Conservation (phyloP, 495 filamentous ascomycete genomes). For the Extremus antarcticus region DNA sequence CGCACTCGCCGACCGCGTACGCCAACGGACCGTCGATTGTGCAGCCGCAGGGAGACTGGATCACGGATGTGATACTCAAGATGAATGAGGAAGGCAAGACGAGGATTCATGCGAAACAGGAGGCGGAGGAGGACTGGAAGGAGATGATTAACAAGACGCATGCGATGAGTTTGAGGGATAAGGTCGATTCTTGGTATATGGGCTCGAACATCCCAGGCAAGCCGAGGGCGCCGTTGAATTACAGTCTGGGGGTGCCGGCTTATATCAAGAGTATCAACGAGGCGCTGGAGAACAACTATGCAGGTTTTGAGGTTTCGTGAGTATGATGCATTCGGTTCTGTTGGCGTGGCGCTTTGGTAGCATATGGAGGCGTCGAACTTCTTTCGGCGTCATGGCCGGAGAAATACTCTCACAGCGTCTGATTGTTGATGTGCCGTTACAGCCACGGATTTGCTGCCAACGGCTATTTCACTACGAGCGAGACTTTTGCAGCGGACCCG, state of each 20-base stretch:
- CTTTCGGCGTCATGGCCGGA: too few species aligned
- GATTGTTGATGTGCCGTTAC: too few species aligned
- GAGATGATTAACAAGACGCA: conserved; percentile 12
- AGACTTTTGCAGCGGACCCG: too few species aligned
- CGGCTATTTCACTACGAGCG: too few species aligned
- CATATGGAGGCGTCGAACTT: not conserved
- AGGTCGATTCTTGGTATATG: conserved; percentile 15
- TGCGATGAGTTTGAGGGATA: conserved; percentile 5
- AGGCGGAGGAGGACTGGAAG: conserved; percentile 33
- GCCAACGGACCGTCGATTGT: conserved; percentile 41
- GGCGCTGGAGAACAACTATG: conserved; percentile 5
- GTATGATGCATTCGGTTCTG: not conserved
- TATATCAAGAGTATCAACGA: conserved; percentile 12
- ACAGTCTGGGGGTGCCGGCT: conserved; percentile 8
- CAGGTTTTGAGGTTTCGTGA: conserved; percentile 9
- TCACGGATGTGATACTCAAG: conserved; percentile 36
- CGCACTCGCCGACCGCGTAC: conserved; percentile 38
- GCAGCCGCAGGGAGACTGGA: conserved; percentile 44
- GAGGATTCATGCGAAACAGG: conserved; percentile 33
- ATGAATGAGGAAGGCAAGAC: conserved; percentile 28
- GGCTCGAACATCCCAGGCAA: conserved; percentile 16
- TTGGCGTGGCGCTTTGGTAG: not conserved
- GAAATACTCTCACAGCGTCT: too few species aligned
- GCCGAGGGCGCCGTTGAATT: conserved; percentile 12
- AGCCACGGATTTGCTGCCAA: too few species aligned